A percentile compares a stretch with the other conserved stretches of the same genome.
Evolutionary conservation across 352 stramenopile species (phyloP).

Genomic region (Elongisporangium undulatum): DNA sequence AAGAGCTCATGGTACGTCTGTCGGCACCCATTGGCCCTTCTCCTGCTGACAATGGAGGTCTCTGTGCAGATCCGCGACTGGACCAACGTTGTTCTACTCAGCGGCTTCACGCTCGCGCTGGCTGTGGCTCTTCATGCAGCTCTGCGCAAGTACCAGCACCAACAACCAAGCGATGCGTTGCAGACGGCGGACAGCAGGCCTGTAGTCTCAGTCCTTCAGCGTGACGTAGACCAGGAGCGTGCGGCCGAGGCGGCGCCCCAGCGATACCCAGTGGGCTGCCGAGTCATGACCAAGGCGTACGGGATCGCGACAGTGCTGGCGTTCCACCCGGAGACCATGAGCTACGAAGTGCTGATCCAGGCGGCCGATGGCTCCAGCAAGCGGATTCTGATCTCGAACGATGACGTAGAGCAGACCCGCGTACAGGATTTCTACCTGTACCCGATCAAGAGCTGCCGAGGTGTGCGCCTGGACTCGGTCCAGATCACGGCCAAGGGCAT

Average conservation of each 20-base stretch:
- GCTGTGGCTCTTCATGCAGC: slow-evolving; percentile 14
- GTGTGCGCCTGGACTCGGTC: slow-evolving; percentile 38
- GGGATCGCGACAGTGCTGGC: slow-evolving; percentile 12
- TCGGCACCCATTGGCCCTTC: neutral
- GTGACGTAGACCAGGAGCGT: slow-evolving; percentile 21
- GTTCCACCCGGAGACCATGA: slow-evolving; percentile 17
- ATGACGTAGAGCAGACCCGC: slow-evolving; percentile 20
- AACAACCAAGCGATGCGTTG: slow-evolving; percentile 1
- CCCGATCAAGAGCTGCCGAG: slow-evolving; percentile 81
- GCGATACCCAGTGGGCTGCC: slow-evolving; percentile 15
- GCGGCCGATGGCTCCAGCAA: neutral
- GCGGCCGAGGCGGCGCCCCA: slow-evolving; percentile 14
- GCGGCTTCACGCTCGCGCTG: slow-evolving; percentile 11
- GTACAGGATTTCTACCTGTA: slow-evolving; percentile 67
- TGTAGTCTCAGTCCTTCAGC: slow-evolving; percentile 23
- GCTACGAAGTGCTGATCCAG: slow-evolving; percentile 28
- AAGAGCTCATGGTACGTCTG: neutral
- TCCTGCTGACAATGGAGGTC: neutral
- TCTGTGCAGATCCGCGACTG: neutral
- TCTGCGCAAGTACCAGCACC: slow-evolving; percentile 5
- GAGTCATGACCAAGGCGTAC: slow-evolving; percentile 12
- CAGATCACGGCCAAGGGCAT: slow-evolving; percentile 55
- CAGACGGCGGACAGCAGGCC: neutral
- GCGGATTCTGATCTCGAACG: slow-evolving; percentile 10
- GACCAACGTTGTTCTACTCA: neutral